Evolutionary conservation across 805 yeast genomes (phyloP).

Genomic region (Sugiyamaella mastotermitis): DNA sequence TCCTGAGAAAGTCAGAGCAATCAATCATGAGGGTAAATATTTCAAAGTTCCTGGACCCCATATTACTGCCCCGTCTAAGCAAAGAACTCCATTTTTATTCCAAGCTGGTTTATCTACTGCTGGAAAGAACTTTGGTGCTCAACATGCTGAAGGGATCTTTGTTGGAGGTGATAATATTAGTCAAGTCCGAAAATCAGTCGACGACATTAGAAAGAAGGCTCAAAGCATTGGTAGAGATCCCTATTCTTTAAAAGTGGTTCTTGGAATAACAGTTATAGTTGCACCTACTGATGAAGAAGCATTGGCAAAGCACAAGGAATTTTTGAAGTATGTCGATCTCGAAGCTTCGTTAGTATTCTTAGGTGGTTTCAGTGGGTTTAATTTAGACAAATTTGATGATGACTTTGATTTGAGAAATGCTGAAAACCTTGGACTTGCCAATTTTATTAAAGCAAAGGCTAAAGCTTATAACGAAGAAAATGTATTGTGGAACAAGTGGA

Average conservation of each 20-base stretch:
- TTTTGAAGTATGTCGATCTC: slow-evolving; percentile 31
- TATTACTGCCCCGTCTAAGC: slow-evolving; percentile 40
- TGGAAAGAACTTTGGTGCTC: slow-evolving; percentile 39
- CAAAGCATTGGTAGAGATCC: slow-evolving; percentile 33
- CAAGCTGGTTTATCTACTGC: slow-evolving; percentile 41
- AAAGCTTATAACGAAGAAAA: slow-evolving; percentile 27
- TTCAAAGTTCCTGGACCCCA: slow-evolving; percentile 40
- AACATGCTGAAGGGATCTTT: slow-evolving; percentile 39
- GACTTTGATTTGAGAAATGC: slow-evolving; percentile 31
- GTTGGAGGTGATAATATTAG: slow-evolving; percentile 34
- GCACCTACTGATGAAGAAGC: slow-evolving; percentile 41
- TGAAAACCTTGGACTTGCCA: slow-evolving; percentile 32
- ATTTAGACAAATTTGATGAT: slow-evolving; percentile 31
- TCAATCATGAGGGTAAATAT: slow-evolving; percentile 37
- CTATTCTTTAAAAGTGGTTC: slow-evolving; percentile 34
- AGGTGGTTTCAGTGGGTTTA: slow-evolving; percentile 39
- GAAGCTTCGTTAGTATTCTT: slow-evolving; percentile 40
- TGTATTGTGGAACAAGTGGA: slow-evolving; percentile 22
- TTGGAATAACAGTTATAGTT: slow-evolving; percentile 34
- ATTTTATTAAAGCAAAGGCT: slow-evolving; percentile 33
- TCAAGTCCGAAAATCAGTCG: slow-evolving; percentile 27
- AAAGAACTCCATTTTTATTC: slow-evolving; percentile 38
- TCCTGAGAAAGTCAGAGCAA: slow-evolving; percentile 37
- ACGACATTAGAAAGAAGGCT: slow-evolving; percentile 31
- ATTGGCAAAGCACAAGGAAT: slow-evolving; percentile 32